Percentiles rank a stretch among this genome's conserved stretches.
phyloP scores from a whole-genome alignment of 768 basidiomycete species.

The Pleurotus tuoliensis region DNA sequence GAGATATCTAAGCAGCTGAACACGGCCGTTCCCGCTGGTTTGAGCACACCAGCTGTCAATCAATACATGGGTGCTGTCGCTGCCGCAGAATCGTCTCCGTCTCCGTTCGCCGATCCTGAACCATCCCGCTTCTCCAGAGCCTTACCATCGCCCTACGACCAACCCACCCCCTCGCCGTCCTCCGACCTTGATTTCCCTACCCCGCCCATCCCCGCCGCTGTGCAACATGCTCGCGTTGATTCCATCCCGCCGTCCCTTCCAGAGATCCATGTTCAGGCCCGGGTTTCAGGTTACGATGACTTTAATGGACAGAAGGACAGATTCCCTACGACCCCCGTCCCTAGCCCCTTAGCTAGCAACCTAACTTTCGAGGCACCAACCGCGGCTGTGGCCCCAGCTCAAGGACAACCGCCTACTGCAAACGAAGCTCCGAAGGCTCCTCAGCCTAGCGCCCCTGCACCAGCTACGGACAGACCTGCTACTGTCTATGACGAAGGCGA shows the following conservation, averaged over 20 bases:
- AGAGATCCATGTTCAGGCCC: slow-evolving; percentile 28
- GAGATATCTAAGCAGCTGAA: slow-evolving; percentile 63
- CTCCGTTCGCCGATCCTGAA: slow-evolving; percentile 25
- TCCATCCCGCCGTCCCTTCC: slow-evolving; percentile 38
- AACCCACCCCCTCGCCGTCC: slow-evolving; percentile 20
- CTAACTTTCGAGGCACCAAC: slow-evolving; percentile 4
- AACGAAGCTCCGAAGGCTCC: background rate
- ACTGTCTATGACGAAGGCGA: slow-evolving; percentile 8
- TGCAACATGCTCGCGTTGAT: slow-evolving; percentile 20
- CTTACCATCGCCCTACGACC: slow-evolving; percentile 7
- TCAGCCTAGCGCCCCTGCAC: background rate
- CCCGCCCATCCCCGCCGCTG: slow-evolving; percentile 1
- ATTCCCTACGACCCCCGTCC: slow-evolving; percentile 11
- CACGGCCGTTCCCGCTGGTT: slow-evolving; percentile 30
- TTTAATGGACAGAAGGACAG: slow-evolving; percentile 14
- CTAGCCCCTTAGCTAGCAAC: slow-evolving; percentile 11
- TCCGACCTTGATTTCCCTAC: slow-evolving; percentile 22
- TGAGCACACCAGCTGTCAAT: slow-evolving; percentile 26
- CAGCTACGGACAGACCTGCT: slow-evolving; percentile 23
- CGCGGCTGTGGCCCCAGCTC: background rate
- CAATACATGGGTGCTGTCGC: background rate
- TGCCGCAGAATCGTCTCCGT: slow-evolving; percentile 11
- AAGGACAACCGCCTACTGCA: background rate
- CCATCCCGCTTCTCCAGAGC: background rate
- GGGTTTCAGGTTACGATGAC: slow-evolving; percentile 23